Evolutionary conservation across 1,139 yeast genomes (phyloP).

Genomic region (Lodderomyces theae): DNA sequence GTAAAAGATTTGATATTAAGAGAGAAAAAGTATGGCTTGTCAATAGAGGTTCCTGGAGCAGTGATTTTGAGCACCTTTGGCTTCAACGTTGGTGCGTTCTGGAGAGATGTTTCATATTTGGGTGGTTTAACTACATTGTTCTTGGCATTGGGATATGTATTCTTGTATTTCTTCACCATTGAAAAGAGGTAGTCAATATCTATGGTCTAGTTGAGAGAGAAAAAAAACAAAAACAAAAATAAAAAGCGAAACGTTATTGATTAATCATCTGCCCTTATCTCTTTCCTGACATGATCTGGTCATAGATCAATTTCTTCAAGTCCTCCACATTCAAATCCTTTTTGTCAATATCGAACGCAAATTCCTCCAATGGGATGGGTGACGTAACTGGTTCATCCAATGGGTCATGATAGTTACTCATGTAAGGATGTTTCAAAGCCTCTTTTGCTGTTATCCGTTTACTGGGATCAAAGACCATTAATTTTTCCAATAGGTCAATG

Average conservation of each 20-base stretch:
- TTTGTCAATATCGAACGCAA: slow-evolving; percentile 76
- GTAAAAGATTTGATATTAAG: slow-evolving; percentile 82
- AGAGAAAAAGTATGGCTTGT: slow-evolving; percentile 87
- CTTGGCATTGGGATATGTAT: slow-evolving; percentile 66
- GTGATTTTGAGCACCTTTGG: slow-evolving; percentile 94
- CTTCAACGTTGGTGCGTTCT: slow-evolving; percentile 74
- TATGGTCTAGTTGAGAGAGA: not conserved
- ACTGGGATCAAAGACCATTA: slow-evolving; percentile 77
- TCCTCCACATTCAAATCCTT: slow-evolving; percentile 69
- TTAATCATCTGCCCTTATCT: too few species aligned
- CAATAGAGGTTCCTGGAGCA: slow-evolving; percentile 98
- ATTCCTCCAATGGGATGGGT: slow-evolving; percentile 73
- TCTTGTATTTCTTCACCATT: slow-evolving; percentile 67
- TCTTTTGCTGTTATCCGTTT: slow-evolving; percentile 76
- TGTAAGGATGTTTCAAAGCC: slow-evolving; percentile 81
- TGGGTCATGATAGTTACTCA: slow-evolving; percentile 76
- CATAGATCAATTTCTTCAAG: slow-evolving; percentile 65
- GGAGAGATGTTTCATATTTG: slow-evolving; percentile 60
- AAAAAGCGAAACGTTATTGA: too few species aligned
- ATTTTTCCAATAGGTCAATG: slow-evolving; percentile 68
- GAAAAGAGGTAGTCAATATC: slow-evolving; percentile 58
- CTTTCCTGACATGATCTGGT: slow-evolving; percentile 45
- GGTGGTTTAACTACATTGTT: slow-evolving; percentile 50
- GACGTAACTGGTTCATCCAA: slow-evolving; percentile 78
- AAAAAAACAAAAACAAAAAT: too few species aligned